phyloP scores from a whole-genome alignment of 805 yeast genomes.

The Metschnikowia orientalis region DNA sequence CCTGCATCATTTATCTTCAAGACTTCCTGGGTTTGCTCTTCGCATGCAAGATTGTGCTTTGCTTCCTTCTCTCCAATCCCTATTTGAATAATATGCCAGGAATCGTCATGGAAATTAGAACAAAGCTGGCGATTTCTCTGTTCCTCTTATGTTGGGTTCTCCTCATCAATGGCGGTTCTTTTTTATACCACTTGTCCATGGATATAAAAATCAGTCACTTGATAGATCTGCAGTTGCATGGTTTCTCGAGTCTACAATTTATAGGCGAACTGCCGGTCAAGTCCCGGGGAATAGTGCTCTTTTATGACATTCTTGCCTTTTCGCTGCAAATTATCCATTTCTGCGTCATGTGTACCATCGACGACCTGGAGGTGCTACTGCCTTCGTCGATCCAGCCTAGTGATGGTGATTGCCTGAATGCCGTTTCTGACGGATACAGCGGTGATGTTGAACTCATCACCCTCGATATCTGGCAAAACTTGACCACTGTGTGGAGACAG shows the following conservation, averaged over 20 bases:
- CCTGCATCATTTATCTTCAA: conserved; percentile 36
- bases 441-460: conserved; percentile 34
- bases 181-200: conserved; percentile 28
- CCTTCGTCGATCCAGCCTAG: conserved; percentile 8
- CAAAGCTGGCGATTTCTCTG: conserved; percentile 2
- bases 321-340: conserved; percentile 30
- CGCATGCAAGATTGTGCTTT: conserved; percentile 23
- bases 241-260: conserved; percentile 34
- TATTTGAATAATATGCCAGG: conserved; percentile 17
- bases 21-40: conserved; percentile 38
- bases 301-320: conserved; percentile 25
- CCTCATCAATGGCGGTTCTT: conserved; percentile 20
- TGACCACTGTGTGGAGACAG: conserved; percentile 8
- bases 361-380: conserved; percentile 28
- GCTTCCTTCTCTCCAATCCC: conserved; percentile 29
- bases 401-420: conserved; percentile 15
- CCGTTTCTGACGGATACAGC: conserved; percentile 35
- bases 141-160: conserved; percentile 25
- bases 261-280: conserved; percentile 36
- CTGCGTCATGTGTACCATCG: conserved; percentile 29
- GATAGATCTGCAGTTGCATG: conserved; percentile 25
- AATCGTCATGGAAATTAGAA: conserved; percentile 2
- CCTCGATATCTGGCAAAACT: conserved; percentile 21
- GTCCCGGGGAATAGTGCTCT: conserved; percentile 23
- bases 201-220: conserved; percentile 15